Base-by-base conservation (phyloP, 2,329 filamentous ascomycete species). In the Microcyclospora pomicola region DNA sequence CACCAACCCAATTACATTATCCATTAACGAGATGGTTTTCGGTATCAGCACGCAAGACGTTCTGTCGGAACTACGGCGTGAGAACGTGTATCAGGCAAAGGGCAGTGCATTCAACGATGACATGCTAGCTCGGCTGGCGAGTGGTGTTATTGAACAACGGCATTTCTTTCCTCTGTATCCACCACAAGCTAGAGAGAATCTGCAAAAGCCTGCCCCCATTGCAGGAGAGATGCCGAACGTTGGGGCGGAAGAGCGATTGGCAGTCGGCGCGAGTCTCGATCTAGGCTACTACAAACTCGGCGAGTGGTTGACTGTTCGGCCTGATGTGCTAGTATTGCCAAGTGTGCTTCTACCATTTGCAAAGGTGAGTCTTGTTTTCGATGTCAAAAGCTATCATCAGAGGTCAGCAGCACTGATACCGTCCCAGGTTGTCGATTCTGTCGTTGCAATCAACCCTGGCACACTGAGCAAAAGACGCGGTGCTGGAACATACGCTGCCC, bases 121-220 rank as follows among this genome's bases (percentile, higher is more conserved):
- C 48, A 51, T 82, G 16, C 67, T 88, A 51, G 75, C 77, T 12
- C 66, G 88, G n/a, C 61, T 87, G 34, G 75, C 81, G 5, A 72
- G 77, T 14, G 80, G 91, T 48, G 60, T 98, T 13, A 74, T 98
- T 40, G 82, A 94, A 60, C 91, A 96, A 62, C 69, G 87, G 6
- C 86, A 91, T 54, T 96, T 87, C 60, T 85, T 85, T 52, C 91
- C 91, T 0, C 63, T 96, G 1, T 95, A 87, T 54, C 91, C 91
- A 5, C 78, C 88, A 0, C 71, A 77, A 10, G 76, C 81, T 36
- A 71, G 86, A 35, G 69, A 74, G 40, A 74, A 66, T 47, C 63
- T 84, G 39, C 76, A 79, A 24, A 80, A 72, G 55, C 75, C 52
- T 12, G 43, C 49, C 2, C 43, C 42, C 0, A 51, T 75, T 1